Conservation (phyloP, 345 rosid genomes). For the Lenwebbia sp. region DNA sequence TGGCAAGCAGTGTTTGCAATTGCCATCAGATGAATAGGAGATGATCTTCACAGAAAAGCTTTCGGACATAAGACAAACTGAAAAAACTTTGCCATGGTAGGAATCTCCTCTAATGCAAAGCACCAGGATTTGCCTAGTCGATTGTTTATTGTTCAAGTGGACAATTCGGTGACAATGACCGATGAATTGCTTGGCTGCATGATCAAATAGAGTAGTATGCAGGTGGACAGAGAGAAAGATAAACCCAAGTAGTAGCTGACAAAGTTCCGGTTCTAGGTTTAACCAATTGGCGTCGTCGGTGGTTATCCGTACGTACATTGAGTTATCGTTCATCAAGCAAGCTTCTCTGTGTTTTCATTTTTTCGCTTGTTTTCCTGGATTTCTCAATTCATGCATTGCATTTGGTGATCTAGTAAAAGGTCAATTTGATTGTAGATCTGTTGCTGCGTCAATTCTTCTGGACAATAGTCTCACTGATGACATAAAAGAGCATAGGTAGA, state of each 20-base stretch:
- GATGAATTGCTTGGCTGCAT: background rate
- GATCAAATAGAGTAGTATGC: background rate
- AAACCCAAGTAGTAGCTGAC: background rate
- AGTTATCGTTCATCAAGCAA: background rate
- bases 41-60: background rate
- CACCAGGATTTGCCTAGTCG: background rate
- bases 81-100: background rate
- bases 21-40: background rate
- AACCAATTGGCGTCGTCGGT: background rate
- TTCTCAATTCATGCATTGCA: background rate
- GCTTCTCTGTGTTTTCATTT: background rate
- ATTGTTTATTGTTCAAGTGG: background rate
- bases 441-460: background rate
- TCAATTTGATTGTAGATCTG: background rate
- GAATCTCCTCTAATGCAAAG: background rate
- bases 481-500: background rate
- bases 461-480: background rate
- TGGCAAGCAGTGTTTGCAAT: background rate
- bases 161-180: background rate
- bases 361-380: background rate
- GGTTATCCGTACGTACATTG: background rate
- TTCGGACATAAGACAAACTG: background rate
- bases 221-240: background rate
- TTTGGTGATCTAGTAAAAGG: background rate
- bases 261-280: background rate